Base-by-base conservation (phyloP, 2,329 filamentous ascomycete species). In the Pseudopithomyces chartarum region DNA sequence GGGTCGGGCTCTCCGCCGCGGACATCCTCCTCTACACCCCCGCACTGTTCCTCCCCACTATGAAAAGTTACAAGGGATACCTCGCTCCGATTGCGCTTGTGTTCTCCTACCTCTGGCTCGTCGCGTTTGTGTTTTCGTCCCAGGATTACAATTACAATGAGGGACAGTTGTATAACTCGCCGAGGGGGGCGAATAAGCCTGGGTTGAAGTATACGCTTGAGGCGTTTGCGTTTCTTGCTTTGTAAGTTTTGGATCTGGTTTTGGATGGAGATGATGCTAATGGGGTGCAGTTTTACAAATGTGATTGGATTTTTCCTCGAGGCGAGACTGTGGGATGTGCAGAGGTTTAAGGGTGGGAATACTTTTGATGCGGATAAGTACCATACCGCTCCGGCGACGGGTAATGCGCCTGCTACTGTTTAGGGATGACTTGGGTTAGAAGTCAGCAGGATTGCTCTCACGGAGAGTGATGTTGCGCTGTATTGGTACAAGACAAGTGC, bases 41-140 rank as follows among this genome's bases (percentile, higher is more conserved):
- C n/a, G 53, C 58, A 2, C 51, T 64, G 12, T 20, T 47, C 23
- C 53, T 62, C 2, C 61, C 63, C 12, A 34, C 44, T 3, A n/a
- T 66, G 2, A 64, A 60, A 33, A 47, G 53, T 3, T 66, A 68
- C 58, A 67, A 68, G 38, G 64, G 64, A 51, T 64, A 67, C 42
- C 49, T 60, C 23, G 61, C 62, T 1, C 64, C 64, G 1, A 40
- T 67, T 2, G 50, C 57, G 17, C 65, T 60, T 57, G 55, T 61
- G 15, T 54, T 68, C 50, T 59, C 55, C 7, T 68, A 68, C 61
- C 65, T 68, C 12, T 68, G 65, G 65, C 64, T 68, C 34, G 63
- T 63, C 15, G 65, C 61, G 36, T 68, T 67, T 36, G 61, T 67
- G 44, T 68, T 68, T 46, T 57, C 65, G 3, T 49, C 55, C 2